Percentiles rank a stretch among this genome's conserved stretches.
Conservation (phyloP, 1,284 basidiomycete genomes). For the Waitea zeae region DNA sequence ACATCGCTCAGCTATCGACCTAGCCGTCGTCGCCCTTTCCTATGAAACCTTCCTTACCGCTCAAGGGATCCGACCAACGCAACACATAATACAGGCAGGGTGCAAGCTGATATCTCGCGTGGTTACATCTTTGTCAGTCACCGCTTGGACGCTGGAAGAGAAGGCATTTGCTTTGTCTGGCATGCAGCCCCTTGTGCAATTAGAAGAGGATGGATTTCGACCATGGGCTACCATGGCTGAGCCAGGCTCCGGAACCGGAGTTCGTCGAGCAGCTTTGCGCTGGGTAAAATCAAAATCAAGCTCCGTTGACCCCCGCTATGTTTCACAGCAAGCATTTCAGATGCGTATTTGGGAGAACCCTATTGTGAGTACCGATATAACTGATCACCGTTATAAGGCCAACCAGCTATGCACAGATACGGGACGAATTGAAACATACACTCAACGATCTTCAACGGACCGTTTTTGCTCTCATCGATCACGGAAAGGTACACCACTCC, state of each 20-base stretch:
- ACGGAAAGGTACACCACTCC: too few relatives aligned
- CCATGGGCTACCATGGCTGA: constrained; percentile 39
- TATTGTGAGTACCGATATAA: constrained; percentile 33
- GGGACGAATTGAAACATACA: constrained; percentile 28
- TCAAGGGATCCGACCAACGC: constrained; percentile 42
- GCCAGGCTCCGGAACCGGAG: constrained; percentile 50
- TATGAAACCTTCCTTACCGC: constrained; percentile 52
- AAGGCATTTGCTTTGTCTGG: constrained; percentile 42
- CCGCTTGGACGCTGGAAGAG: constrained; percentile 42
- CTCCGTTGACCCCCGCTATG: background rate
- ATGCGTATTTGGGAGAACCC: constrained; percentile 38
- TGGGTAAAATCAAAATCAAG: too few relatives aligned
- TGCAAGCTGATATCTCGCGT: constrained; percentile 34
- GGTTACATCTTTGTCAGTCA: constrained; percentile 21
- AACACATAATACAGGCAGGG: constrained; percentile 42
- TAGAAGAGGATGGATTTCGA: constrained; percentile 12
- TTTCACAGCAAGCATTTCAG: constrained; percentile 17
- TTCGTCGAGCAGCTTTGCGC: constrained; percentile 37
- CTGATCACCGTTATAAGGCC: background rate
- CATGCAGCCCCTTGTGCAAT: constrained; percentile 41
- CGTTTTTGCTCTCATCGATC: too few relatives aligned
- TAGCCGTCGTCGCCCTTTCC: constrained; percentile 40
- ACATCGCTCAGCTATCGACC: constrained; percentile 52
- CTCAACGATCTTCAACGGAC: too few relatives aligned
- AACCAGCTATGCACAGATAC: constrained; percentile 31